Evolutionary conservation across 2,329 filamentous ascomycete genomes (phyloP), one percentile per base, ranked within the genome.

Genomic region (Hypoxylon sp.): DNA sequence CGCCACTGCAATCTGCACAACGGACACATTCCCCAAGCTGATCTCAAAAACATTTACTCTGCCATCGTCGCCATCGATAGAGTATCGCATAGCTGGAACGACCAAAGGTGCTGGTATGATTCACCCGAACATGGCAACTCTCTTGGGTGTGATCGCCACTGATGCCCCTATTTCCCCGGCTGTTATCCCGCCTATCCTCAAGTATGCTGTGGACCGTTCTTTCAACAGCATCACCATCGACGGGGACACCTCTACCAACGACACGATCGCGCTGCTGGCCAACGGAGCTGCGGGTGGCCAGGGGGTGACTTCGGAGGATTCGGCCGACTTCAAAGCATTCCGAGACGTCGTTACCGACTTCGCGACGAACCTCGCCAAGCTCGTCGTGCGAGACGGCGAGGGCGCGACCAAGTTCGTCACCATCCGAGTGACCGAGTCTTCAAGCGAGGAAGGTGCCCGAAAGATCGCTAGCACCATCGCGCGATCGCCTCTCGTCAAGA

Each of bases 101-200:
- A 97, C 95, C 77, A 99, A 99, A 84, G 96, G 96, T 64, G 96
- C 96, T 4, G 96, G 96, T 77, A 99, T 99, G 96, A 97, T 99
- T 80, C 95, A 98, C 78, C 96, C 96, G 53, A 98, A 99, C 84
- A 97, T 99, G 95, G 96, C 94, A 31, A 99, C 96, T 0, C 88
- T 98, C 35, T 89, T 99, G 37, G 94, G 93, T 60, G 92, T 98
- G 68, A 88, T 98, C 76, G 94, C 93, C 76, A 99, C 96, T 13
- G 96, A 99, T 75, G 95, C 92, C 0, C 92, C 94, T 31, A 88
- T 98, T 76, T 86, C 89, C 0, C 85, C 92, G 2, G 78, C 81
- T 0, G 86, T 91, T 8, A 88, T 98, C 66, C 88, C 90, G 54
- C 81, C 85, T 0, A 86, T 96, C 13, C 90, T 98, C 49, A 89